Percentiles rank a stretch among this genome's conserved stretches.
Evolutionary conservation across 2,329 filamentous ascomycete genomes (phyloP).

Genomic region (Phaeoacremonium minimum): DNA sequence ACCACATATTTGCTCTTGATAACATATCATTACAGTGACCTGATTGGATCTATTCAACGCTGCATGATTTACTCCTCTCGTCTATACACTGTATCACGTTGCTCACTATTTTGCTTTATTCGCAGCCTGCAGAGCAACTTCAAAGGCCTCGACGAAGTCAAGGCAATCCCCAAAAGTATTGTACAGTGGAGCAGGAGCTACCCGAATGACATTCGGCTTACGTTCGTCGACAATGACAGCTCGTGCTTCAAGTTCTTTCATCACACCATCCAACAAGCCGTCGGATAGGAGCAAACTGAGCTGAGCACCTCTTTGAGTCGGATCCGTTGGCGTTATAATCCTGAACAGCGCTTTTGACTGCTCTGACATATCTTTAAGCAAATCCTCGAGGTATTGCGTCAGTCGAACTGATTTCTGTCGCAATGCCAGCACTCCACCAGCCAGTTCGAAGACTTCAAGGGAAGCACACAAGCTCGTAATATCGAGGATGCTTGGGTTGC

Average conservation of each 20-base stretch:
- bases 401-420: slow-evolving; percentile 67
- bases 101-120: no score
- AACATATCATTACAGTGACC: no score
- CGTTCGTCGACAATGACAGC: slow-evolving; percentile 79
- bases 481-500: slow-evolving; percentile 77
- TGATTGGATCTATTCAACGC: no score
- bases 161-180: slow-evolving; percentile 75
- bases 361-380: slow-evolving; percentile 45
- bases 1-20: no score
- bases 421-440: slow-evolving; percentile 63
- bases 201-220: slow-evolving; percentile 78
- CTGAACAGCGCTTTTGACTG: slow-evolving; percentile 43
- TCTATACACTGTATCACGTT: no score
- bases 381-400: slow-evolving; percentile 71
- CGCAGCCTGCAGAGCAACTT: no score
- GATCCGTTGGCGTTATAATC: slow-evolving; percentile 67
- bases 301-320: slow-evolving; percentile 69
- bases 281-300: slow-evolving; percentile 67
- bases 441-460: slow-evolving; percentile 69
- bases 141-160: no score
- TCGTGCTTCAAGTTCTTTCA: slow-evolving; percentile 57
- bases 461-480: slow-evolving; percentile 70
- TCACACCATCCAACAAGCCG: slow-evolving; percentile 65
- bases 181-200: slow-evolving; percentile 81
- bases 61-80: no score